Base-by-base conservation (phyloP, 345 rosid genomes). In the Eutrema japonicum region DNA sequence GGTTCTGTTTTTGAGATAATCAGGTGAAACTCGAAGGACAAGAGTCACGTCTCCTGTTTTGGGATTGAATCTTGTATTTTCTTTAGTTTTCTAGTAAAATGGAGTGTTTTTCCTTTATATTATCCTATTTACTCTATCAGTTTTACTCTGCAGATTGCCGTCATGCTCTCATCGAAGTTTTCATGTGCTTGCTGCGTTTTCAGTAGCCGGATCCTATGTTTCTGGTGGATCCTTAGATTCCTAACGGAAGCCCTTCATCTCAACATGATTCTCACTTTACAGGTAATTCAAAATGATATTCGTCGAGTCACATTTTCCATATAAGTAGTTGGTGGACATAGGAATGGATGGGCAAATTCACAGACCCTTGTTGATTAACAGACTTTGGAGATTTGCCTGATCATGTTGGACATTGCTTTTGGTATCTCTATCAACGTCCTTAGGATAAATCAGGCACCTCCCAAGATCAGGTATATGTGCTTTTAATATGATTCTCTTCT, bases 151-250 rank as follows among this genome's bases (percentile, higher is more conserved):
- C 66, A 93, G 98, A 73, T 72, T n/a, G 52, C 66, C 5, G 55
- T 84, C 67, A 22, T 84, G 54, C 46, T 85, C 76, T 78, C 83
- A 54, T 83, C 78, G 52, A 85, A 68, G 48, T 77, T 77, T 63
- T 57, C 77, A 41, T 53, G 84, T 66, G 61, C 79, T 51, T 67
- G 76, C 64, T 43, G 46, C 74, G 46, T 88, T 69, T 83, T 85
- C 77, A 56, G 64, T 51, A 63, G 80, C 71, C 74, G 64, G 63
- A 22, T 86, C 56, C 70, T 88, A 42, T 88, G 89, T 78, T 77
- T 90, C 82, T 88, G 95, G 95, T 93, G 96, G 95, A 68, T 79
- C 71, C 32, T 88, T 62, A 90, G 86, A 80, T 70, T 83, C 46
- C 2, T 88, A 43, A 52, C 70, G 30, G 87, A 77, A 57, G 64